phyloP scores from a whole-genome alignment of 352 stramenopile species.

The Pythium sp. region DNA sequence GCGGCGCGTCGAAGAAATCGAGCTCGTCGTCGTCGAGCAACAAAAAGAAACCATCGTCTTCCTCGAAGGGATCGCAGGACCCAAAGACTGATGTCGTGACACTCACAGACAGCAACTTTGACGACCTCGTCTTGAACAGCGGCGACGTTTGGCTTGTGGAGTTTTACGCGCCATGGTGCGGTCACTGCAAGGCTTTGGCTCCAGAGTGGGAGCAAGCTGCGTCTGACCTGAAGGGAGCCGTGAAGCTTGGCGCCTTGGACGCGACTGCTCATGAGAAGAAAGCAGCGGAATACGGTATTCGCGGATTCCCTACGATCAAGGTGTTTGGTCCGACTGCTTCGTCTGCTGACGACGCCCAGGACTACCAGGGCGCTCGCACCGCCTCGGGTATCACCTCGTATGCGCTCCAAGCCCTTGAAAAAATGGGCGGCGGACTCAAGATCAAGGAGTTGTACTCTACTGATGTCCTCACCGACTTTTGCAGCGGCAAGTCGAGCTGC shows the following conservation, averaged over 20 bases:
- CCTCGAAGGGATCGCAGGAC: constrained; percentile 30
- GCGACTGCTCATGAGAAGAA: constrained; percentile 91
- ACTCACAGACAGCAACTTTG: constrained; percentile 91
- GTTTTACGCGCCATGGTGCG: constrained; percentile 93
- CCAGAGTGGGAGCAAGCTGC: constrained; percentile 91
- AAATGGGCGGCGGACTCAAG: constrained; percentile 62
- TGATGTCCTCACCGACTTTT: constrained; percentile 74
- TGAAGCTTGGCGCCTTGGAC: constrained; percentile 92
- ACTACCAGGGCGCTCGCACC: constrained; percentile 89
- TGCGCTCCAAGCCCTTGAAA: constrained; percentile 69
- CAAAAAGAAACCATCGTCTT: constrained; percentile 40
- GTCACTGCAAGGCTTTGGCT: constrained; percentile 90
- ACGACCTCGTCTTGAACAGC: constrained; percentile 88
- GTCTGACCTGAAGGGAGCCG: constrained; percentile 80
- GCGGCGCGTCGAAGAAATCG: constrained; percentile 50
- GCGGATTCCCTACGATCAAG: constrained; percentile 95
- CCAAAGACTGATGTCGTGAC: constrained; percentile 78
- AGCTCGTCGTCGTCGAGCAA: constrained; percentile 25
- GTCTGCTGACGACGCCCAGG: constrained; percentile 50
- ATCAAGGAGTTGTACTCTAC: constrained; percentile 79
- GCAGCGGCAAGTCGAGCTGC: constrained; percentile 87
- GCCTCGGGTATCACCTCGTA: constrained; percentile 81
- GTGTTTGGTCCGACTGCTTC: constrained; percentile 85
- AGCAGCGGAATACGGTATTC: constrained; percentile 82
- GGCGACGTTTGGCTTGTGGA: constrained; percentile 90